Conservation (phyloP, 2,329 filamentous ascomycete genomes). For the Aspergillus vadensis region DNA sequence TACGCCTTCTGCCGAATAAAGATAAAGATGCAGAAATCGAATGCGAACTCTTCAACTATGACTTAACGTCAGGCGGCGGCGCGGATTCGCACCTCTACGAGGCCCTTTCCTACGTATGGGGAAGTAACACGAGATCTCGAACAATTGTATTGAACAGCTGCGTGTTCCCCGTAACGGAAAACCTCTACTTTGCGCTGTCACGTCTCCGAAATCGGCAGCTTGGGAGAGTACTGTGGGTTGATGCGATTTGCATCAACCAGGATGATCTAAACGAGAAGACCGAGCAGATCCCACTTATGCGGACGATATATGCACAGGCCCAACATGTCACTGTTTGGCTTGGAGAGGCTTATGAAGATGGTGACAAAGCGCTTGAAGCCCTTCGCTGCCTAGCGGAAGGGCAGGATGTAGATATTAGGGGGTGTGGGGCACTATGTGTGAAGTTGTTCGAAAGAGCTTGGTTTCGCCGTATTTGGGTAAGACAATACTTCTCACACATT, state of each 20-base stretch:
- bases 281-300: neutral
- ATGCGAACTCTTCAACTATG: too few species aligned
- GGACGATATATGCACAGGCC: neutral
- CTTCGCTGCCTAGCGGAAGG: neutral
- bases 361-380: neutral
- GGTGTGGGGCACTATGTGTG: neutral
- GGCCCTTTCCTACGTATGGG: slow-evolving; percentile 5
- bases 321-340: slow-evolving; percentile 5
- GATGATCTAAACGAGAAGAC: neutral
- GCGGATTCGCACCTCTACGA: neutral
- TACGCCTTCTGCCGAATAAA: neutral
- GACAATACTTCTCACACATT: neutral
- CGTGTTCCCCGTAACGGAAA: neutral
- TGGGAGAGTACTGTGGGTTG: neutral
- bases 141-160: neutral
- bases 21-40: too few species aligned
- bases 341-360: neutral
- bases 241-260: neutral
- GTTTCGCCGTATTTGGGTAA: slow-evolving; percentile 12
- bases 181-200: neutral
- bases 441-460: neutral
- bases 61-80: too few species aligned
- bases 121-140: neutral
- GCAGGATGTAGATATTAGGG: neutral
- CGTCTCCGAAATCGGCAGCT: neutral